A percentile compares a stretch with the other conserved stretches of the same genome.
Conservation (phyloP, 2,329 filamentous ascomycete species). For the Aspergillus transmontanensis region DNA sequence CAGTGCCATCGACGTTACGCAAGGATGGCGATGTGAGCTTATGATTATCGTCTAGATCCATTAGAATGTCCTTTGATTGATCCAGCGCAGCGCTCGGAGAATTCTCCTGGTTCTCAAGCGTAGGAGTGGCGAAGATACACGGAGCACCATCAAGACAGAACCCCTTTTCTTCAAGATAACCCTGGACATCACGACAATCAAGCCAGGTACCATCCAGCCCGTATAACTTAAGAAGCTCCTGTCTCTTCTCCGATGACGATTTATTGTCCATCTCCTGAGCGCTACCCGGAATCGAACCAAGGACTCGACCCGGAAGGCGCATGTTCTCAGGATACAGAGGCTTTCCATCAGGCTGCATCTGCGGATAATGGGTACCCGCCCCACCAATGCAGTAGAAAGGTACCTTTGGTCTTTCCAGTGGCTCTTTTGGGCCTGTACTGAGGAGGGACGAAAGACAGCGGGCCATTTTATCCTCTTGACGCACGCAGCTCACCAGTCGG, state of each 20-base stretch:
- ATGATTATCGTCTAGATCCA: not conserved
- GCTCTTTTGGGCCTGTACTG: constrained; percentile 43
- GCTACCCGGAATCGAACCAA: constrained; percentile 11
- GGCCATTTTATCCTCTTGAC: constrained; percentile 42
- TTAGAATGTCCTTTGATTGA: not conserved
- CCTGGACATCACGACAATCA: constrained; percentile 25
- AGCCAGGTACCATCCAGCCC: constrained; percentile 25
- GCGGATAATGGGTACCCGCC: constrained; percentile 65
- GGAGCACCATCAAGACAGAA: not conserved
- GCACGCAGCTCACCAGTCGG: constrained; percentile 67
- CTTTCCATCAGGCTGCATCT: constrained; percentile 39
- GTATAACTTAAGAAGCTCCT: constrained; percentile 13
- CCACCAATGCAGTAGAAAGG: constrained; percentile 70
- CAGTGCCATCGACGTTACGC: not conserved
- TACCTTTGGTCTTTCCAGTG: constrained; percentile 60
- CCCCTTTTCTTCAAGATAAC: constrained; percentile 18
- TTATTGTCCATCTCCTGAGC: not conserved
- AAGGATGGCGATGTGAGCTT: not conserved
- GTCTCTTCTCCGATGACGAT: not conserved
- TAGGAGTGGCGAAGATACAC: not conserved
- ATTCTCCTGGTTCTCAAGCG: not conserved
- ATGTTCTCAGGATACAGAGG: constrained; percentile 33
- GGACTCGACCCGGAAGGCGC: constrained; percentile 21
- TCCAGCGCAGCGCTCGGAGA: not conserved
- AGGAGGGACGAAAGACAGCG: constrained; percentile 43